Base-by-base conservation (phyloP, 352 stramenopile species). In the Globisporangium sylvaticum region DNA sequence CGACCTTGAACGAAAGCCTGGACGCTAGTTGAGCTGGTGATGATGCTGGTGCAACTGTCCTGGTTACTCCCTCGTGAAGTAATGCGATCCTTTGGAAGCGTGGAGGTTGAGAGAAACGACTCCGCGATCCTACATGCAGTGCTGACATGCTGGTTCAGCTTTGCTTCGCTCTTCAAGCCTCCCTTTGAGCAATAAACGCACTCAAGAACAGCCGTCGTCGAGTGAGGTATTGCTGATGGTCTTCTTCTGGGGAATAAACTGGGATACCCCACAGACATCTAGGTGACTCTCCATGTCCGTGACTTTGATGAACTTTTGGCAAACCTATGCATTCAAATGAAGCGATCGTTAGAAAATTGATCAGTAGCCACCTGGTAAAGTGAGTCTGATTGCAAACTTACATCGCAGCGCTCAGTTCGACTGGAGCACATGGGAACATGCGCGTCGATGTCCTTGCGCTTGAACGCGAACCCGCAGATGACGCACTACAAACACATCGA, bases 401-500 rank as follows among this genome's bases (percentile, higher is more conserved):
- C 82, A 54, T 88, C 79, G 53, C 83, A 91, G 48, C 67, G 67
- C 29, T 84, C 75, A 0, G 80, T 91, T 46, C 83, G 80, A 60
- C 71, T 88, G 8, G 73, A 74, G 53, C 83, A 91, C n/a, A 73
- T 72, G 3, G 22, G 24, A 9, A 64, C 61, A 56, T 91, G 83
- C 3, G 64, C 54, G 4, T 20, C 15, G 14, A 79, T 67, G 8
- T 86, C 78, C 39, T 80, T 77, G 12, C 71, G 75, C 57, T 84
- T 85, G 37, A 87, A 80, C 24, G 74, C 71, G 29, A 91, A 80
- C 8, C 76, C 75, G 52, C 80, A 90, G 3, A 89, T 54, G 2
- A 34, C 37, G 27, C 79, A 88, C 81, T 88, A 8, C 31, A 34
- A 34, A 8, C 31, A 34, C 31, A 34, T 34, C 7, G 5, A n/a